Evolutionary conservation across 1,139 yeast species (phyloP).

Genomic region (Pichia sp.): DNA sequence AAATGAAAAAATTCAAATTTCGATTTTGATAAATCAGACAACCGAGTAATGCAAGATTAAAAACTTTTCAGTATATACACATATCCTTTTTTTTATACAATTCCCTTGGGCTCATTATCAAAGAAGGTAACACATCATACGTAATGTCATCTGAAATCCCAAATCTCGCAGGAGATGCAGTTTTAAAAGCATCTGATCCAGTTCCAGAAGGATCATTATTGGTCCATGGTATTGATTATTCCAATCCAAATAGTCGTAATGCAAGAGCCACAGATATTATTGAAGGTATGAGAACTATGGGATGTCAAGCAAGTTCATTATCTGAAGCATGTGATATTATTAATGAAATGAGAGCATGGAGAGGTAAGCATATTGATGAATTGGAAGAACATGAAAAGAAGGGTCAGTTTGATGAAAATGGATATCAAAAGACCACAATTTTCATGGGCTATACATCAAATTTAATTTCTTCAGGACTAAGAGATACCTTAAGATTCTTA

Average conservation of each 20-base stretch:
- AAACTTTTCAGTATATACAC: background rate
- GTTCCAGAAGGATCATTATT: conserved; percentile 72
- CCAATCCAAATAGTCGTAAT: conserved; percentile 54
- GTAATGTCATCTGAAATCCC: conserved; percentile 41
- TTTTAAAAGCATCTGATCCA: conserved; percentile 76
- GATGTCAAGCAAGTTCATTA: conserved; percentile 91
- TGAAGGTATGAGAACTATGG: conserved; percentile 84
- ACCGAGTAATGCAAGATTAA: background rate
- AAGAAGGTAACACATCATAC: no score
- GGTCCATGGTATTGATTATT: conserved; percentile 85
- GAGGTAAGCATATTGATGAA: conserved; percentile 65
- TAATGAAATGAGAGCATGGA: conserved; percentile 86
- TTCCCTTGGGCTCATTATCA: no score
- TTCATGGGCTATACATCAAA: conserved; percentile 97
- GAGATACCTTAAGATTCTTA: conserved; percentile 82
- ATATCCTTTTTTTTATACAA: no score
- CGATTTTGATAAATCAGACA: background rate
- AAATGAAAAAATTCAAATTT: background rate
- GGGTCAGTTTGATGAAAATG: conserved; percentile 74
- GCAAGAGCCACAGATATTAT: conserved; percentile 75
- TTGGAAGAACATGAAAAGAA: conserved; percentile 63
- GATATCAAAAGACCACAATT: conserved; percentile 79
- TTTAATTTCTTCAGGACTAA: conserved; percentile 85
- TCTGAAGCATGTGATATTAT: conserved; percentile 87
- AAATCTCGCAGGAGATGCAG: conserved; percentile 76